Conservation (phyloP, 1,284 basidiomycete genomes). For the Tranzscheliella williamsii region DNA sequence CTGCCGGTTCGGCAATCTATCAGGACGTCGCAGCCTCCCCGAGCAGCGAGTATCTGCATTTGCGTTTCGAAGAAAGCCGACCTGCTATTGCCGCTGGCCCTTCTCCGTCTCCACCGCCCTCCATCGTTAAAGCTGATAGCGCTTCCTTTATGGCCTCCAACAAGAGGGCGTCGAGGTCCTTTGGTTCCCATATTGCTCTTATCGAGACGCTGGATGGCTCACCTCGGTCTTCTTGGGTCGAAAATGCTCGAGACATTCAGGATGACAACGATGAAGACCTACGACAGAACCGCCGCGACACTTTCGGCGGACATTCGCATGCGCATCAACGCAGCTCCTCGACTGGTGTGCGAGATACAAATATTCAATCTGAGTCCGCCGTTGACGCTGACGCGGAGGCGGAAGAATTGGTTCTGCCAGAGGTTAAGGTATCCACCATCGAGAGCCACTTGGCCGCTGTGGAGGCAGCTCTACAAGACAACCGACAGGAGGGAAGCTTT, state of each 20-base stretch:
- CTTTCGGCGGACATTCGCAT: slow-evolving; percentile 22
- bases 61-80: slow-evolving; percentile 1
- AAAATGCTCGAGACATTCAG: neutral
- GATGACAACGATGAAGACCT: neutral
- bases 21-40: slow-evolving; percentile 18
- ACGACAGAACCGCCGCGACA: slow-evolving; percentile 11
- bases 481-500: slow-evolving; percentile 32
- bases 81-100: slow-evolving; percentile 8
- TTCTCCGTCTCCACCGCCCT: slow-evolving; percentile 8
- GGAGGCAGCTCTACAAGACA: slow-evolving; percentile 33
- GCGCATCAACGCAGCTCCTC: neutral
- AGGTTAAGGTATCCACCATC: slow-evolving; percentile 36
- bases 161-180: neutral
- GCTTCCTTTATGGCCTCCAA: neutral
- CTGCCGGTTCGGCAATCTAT: slow-evolving; percentile 12
- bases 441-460: slow-evolving; percentile 34
- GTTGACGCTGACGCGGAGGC: slow-evolving; percentile 9
- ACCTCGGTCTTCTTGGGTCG: neutral
- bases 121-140: neutral
- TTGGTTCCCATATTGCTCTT: neutral
- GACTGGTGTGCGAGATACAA: slow-evolving; percentile 13
- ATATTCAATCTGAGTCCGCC: slow-evolving; percentile 9
- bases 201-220: neutral
- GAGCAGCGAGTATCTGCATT: slow-evolving; percentile 18
- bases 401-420: slow-evolving; percentile 20